Evolutionary conservation across 1,139 yeast species (phyloP), one percentile per base, ranked within the genome.

Genomic region (Zygosaccharomyces pseudobailii): DNA sequence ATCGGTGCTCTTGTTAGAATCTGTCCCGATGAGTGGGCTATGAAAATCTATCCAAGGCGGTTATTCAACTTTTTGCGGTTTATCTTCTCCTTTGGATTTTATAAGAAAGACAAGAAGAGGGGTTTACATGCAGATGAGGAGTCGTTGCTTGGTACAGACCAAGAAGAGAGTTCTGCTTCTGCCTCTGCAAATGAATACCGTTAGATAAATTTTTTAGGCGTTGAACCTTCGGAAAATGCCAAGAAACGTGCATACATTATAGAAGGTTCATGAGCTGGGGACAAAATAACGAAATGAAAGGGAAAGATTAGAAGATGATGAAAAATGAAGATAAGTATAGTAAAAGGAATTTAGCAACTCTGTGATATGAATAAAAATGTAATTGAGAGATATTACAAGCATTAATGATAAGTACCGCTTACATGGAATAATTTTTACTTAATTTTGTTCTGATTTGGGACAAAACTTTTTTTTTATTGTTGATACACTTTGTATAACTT

Each of bases 11-110:
- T 89, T 8, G 76, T 92, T 42, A 78, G 98, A 63, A 74, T 84
- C 21, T 75, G 86, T 36, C 98, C 99, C 2, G 95, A 94, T 68
- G 71, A 73, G 52, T 84, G 89, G 87, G 84, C 83, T 2, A 73
- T 76, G 49, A 74, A 67, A 53, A 61, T 80, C 10, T 87, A 87
- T 78, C 97, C 51, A 36, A 41, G 49, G n/a, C 43, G 37, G 32
- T 28, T 43, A 17, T 24, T 48, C 19, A 42, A 41, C 10, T 35
- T 31, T 17, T 35, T 48, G 22, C 36, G 33, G 31, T 40, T 25
- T 13, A 32, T 45, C 17, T 32, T 42, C 30, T 45, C 47, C 4
- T 38, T 48, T 13, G 45, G 40, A n/a, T 48, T 48, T 33, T 37
- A 25, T 10, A 38, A 17, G 21, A 43, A 44, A 22, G 37, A 39